These are phyloP conservation scores for Pugionium dolabratum DNA, from an alignment of 345 rosid genomes.

Conservation along the genomic window DNA sequence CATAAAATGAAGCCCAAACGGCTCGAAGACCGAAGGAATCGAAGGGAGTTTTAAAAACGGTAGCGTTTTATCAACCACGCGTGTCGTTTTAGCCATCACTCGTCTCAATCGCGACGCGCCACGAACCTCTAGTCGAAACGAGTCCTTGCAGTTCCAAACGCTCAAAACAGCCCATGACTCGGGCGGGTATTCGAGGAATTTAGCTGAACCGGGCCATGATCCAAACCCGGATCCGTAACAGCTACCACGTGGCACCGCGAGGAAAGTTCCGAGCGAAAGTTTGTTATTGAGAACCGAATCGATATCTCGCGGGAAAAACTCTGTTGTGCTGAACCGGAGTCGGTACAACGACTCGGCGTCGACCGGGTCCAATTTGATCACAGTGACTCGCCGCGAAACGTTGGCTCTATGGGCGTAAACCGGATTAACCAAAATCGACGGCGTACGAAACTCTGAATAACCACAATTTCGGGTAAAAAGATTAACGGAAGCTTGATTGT, in stretches of 20 bases:
- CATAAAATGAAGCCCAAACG: slow-evolving; percentile 77
- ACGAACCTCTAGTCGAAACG: slow-evolving; percentile 70
- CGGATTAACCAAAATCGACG: slow-evolving; percentile 84
- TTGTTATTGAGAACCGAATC: slow-evolving; percentile 74
- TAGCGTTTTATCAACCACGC: slow-evolving; percentile 67
- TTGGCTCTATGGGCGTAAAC: slow-evolving; percentile 68
- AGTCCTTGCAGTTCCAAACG: slow-evolving; percentile 86
- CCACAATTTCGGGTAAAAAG: slow-evolving; percentile 90
- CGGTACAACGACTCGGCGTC: slow-evolving; percentile 83
- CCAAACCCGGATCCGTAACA: slow-evolving; percentile 38
- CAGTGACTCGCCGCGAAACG: slow-evolving; percentile 46
- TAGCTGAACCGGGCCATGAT: slow-evolving; percentile 67
- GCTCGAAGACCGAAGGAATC: slow-evolving; percentile 74
- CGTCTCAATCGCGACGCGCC: slow-evolving; percentile 65
- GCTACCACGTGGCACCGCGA: slow-evolving; percentile 76
- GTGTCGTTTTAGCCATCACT: slow-evolving; percentile 61
- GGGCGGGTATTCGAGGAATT: slow-evolving; percentile 69
- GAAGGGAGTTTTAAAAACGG: slow-evolving; percentile 87
- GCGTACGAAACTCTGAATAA: slow-evolving; percentile 82
- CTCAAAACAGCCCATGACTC: slow-evolving; percentile 93
- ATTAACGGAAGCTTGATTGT: slow-evolving; percentile 75
- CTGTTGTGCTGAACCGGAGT: slow-evolving; percentile 73
- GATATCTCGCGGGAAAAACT: slow-evolving; percentile 96
- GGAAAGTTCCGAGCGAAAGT: slow-evolving; percentile 73
- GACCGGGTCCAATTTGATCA: slow-evolving; percentile 47